Base-by-base conservation (phyloP, 805 yeast species). In the Starmera dryadoides region DNA sequence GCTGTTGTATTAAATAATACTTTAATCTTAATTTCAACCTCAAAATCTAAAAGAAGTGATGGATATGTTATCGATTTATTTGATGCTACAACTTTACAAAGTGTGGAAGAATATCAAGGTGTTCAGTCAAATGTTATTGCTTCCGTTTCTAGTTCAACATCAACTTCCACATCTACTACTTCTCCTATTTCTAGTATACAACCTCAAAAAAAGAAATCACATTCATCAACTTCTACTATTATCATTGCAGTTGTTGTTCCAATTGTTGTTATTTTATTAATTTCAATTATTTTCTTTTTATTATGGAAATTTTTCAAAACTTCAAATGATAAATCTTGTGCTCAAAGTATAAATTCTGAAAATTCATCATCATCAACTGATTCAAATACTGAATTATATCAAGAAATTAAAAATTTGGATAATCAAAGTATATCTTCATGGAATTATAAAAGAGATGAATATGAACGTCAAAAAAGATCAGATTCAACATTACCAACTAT, bases 1-100 rank as follows among this genome's bases (percentile, higher is more conserved):
- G 81, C 77, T 0, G 73, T 76, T 2, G 62, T 71, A 2, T 59
- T 77, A 20, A 74, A 73, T 49, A 66, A 71, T 38, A 72, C 80
- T 0, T 54, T 78, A 34, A 53, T 78, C 1, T 66, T 72, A 12
- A 58, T 77, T 9, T 55, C 59, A 17, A 44, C 43, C 10, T 31
- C 36, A 2, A 58, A 58, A 31, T 41, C 59, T 21, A 58, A 49
- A 14, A 50, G 48, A 16, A 31, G 45, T 3, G 38, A 40, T 1
- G 41, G 45, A 4, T 75, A 68, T 44, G 36, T 42, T 0, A 38
- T 76, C 15, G 56, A 56, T n/a, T 52, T 77, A 18, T 77, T 59
- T 50, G 69, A 72, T 45, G 56, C 64, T 2, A 45, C 58, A 9
- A 51, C 58, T 6, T 59, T 75, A 37, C 46, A 55, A n/a, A 41